Base-by-base conservation (phyloP, 2,329 filamentous ascomycete genomes). In the Claviceps pusilla region DNA sequence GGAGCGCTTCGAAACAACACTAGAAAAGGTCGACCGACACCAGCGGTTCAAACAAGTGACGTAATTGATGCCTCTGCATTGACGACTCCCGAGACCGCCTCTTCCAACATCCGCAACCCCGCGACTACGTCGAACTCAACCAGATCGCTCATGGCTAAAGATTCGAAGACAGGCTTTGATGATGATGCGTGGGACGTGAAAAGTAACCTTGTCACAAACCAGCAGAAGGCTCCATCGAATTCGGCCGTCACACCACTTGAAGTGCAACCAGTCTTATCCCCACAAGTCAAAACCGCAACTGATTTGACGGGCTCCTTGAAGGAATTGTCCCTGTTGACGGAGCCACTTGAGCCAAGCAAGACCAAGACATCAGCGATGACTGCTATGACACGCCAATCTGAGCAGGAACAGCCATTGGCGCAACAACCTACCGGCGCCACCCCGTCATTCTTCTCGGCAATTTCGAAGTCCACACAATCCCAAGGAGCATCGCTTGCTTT, bases 181-280 rank as follows among this genome's bases (percentile, higher is more conserved):
- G 93, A 97, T 64, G 89, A 97, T 72, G 93, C 93, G 9, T 98
- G 93, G 93, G 88, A 94, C 63, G 85, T 95, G 51, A 96, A 96
- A 71, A 29, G 35, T 48, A 53, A 41, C 28, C 50, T 33, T n/a
- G 12, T 35, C 11, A 7, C 89, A 19, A 79, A 85, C 14, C 85
- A 82, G 65, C 78, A 83, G 33, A 57, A 56, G 58, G 68, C 62
- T 52, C 33, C 55, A 59, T 31, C 51, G 55, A 48, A 52, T 19
- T 51, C 55, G 67, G 59, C 16, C 35, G 19, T 33, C 39, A 41
- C 43, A 24, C 29, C 48, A 57, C 41, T 55, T 45, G 59, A 67
- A 56, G 57, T 53, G 3, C 54, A 43, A 24, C 33, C 55, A 31
- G 47, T 39, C 3, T 33, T 62, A 28, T 54, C 55, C 28, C 51